These are phyloP conservation scores for Lyophyllum atratum DNA, from an alignment of 768 basidiomycete genomes.

Conservation along the genomic window DNA sequence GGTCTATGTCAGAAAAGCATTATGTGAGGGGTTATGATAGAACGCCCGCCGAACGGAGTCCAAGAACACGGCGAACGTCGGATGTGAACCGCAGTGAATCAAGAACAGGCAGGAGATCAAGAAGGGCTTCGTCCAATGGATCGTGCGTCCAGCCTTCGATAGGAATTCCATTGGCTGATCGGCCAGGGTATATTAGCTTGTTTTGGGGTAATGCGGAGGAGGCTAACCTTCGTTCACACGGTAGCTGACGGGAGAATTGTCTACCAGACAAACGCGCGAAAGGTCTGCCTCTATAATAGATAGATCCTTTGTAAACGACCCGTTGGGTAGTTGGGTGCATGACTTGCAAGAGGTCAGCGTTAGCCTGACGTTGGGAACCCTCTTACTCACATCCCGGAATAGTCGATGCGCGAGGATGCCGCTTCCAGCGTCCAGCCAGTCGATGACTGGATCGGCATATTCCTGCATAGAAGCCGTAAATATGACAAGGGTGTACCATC, in stretches of 20 bases:
- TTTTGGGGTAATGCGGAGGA: conserved; percentile 3
- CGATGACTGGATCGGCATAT: conserved; percentile 99
- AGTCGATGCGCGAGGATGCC: conserved; percentile 87
- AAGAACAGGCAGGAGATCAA: conserved; percentile 92
- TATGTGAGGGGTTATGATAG: conserved; percentile 26
- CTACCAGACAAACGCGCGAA: conserved; percentile 90
- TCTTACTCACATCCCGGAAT: conserved; percentile 83
- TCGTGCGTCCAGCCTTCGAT: conserved; percentile 99
- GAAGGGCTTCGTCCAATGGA: conserved; percentile 92
- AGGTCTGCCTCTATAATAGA: conserved; percentile 87
- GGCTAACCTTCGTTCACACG: conserved; percentile 85
- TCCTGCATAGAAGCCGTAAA: conserved; percentile 99
- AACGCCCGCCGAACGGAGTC: conserved; percentile 53
- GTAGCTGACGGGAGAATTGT: conserved; percentile 95
- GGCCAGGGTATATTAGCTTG: conserved; percentile 1
- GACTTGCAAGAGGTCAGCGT: conserved; percentile 50
- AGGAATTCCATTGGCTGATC: conserved; percentile 92
- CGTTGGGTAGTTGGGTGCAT: conserved; percentile 90
- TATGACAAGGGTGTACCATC: conserved; percentile 98
- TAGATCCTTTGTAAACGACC: conserved; percentile 94
- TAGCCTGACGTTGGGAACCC: background rate
- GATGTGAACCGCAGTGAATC: conserved; percentile 95
- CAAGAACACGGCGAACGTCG: conserved; percentile 91
- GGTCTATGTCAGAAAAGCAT: conserved; percentile 21
- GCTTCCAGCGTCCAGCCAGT: conserved; percentile 96